Evolutionary conservation across 78 protist genomes (phyloP).

Genomic region (Dictyostelium purpureum): DNA sequence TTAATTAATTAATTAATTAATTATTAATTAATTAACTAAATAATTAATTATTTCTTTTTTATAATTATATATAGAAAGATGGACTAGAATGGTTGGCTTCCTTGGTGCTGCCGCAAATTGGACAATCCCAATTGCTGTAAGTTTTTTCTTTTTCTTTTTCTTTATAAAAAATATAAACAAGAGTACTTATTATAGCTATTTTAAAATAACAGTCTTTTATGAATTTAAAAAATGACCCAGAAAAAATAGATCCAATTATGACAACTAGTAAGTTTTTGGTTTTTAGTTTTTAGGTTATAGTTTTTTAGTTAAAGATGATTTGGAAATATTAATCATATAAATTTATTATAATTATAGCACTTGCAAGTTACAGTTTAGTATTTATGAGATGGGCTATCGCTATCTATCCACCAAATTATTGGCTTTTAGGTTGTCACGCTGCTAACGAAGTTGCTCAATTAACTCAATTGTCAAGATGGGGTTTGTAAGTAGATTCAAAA

Average conservation of each 20-base stretch:
- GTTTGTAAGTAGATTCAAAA: background rate
- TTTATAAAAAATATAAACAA: too few species aligned
- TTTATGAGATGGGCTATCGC: slow-evolving; percentile 78
- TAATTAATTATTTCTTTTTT: background rate
- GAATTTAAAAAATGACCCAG: slow-evolving; percentile 66
- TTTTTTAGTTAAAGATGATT: background rate
- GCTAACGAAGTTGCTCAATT: slow-evolving; percentile 51
- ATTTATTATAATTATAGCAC: slow-evolving; percentile 4
- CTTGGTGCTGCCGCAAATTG: slow-evolving; percentile 80
- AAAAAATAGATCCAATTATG: slow-evolving; percentile 63
- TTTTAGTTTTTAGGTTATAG: background rate
- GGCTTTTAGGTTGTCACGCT: slow-evolving; percentile 67
- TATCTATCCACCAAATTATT: slow-evolving; percentile 55
- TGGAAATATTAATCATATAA: background rate
- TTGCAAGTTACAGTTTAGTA: slow-evolving; percentile 56
- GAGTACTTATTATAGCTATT: background rate
- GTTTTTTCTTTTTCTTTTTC: background rate
- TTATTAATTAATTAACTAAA: too few species aligned
- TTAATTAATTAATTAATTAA: background rate
- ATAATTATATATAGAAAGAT: background rate
- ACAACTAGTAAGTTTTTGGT: slow-evolving; percentile 31
- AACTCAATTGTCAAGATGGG: slow-evolving; percentile 42
- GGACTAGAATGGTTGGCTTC: slow-evolving; percentile 60
- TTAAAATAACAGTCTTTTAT: slow-evolving; percentile 14
- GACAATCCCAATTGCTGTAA: slow-evolving; percentile 74